Evolutionary conservation across 495 filamentous ascomycete genomes (phyloP).

Genomic region (Corynascus novoguineensis): DNA sequence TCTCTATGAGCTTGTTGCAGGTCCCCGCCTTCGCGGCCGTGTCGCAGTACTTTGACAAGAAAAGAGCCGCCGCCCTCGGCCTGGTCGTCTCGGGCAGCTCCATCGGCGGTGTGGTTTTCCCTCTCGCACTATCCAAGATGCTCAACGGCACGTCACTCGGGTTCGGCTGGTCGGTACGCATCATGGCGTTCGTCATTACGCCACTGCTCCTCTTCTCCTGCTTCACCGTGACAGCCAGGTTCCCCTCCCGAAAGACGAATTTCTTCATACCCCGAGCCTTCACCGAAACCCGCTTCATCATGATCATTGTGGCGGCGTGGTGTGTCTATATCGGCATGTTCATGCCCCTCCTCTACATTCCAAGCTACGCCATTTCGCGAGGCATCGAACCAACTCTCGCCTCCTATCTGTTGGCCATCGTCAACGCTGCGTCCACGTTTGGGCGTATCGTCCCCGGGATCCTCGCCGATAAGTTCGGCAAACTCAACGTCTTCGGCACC

Average conservation of each 20-base stretch:
- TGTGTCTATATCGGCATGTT: slow-evolving; percentile 50
- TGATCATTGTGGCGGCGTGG: slow-evolving; percentile 40
- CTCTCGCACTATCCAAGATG: slow-evolving; percentile 40
- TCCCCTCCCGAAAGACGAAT: slow-evolving; percentile 39
- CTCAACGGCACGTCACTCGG: slow-evolving; percentile 37
- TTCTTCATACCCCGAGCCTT: slow-evolving; percentile 44
- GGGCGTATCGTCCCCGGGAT: slow-evolving; percentile 54
- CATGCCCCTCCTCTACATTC: slow-evolving; percentile 53
- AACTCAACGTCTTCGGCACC: slow-evolving; percentile 42
- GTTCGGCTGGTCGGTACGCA: slow-evolving; percentile 57
- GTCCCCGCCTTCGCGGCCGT: slow-evolving; percentile 50
- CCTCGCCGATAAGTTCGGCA: slow-evolving; percentile 50
- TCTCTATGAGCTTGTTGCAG: slow-evolving; percentile 44
- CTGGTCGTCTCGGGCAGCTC: slow-evolving; percentile 52
- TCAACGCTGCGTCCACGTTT: slow-evolving; percentile 51
- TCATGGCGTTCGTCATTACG: slow-evolving; percentile 53
- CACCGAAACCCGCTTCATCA: slow-evolving; percentile 29
- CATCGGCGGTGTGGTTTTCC: slow-evolving; percentile 52
- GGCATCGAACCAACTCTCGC: slow-evolving; percentile 47
- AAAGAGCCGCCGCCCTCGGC: slow-evolving; percentile 51
- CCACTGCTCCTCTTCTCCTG: slow-evolving; percentile 43
- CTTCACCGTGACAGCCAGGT: slow-evolving; percentile 37
- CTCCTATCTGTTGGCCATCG: slow-evolving; percentile 50
- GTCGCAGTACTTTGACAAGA: slow-evolving; percentile 51
- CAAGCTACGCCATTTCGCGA: slow-evolving; percentile 43